Percentiles rank a stretch among this genome's conserved stretches.
phyloP scores from a whole-genome alignment of 805 yeast species.

The Zygotorulaspora chibaensis region DNA sequence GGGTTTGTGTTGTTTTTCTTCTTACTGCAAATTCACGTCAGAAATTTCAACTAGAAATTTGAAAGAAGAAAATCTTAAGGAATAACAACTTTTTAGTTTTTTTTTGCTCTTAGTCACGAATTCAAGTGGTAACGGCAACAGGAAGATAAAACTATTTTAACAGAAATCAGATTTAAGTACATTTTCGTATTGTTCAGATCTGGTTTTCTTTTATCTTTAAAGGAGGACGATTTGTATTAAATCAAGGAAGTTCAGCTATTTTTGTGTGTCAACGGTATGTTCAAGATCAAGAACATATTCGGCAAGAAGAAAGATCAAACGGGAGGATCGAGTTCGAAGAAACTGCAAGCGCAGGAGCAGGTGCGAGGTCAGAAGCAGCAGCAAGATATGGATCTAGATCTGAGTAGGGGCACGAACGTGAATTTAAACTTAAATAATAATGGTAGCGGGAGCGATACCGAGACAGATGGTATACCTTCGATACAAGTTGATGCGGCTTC shows the following conservation, averaged over 20 bases:
- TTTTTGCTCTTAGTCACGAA: not conserved
- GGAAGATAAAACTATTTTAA: not conserved
- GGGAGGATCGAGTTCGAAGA: slow-evolving; percentile 2
- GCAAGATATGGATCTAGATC: not conserved
- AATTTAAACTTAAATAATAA: not conserved
- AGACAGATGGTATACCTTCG: not conserved
- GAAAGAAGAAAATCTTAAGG: not conserved
- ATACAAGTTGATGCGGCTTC: not conserved
- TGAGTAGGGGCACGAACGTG: not conserved
- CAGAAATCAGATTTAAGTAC: not conserved
- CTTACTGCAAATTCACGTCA: not conserved
- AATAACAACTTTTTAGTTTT: not conserved
- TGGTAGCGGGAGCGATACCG: not conserved
- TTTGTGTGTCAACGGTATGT: slow-evolving; percentile 4
- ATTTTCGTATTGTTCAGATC: not conserved
- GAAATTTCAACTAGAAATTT: not conserved
- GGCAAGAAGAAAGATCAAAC: slow-evolving; percentile 17
- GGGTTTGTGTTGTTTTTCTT: not conserved
- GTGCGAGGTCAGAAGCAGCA: not conserved
- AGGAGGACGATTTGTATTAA: not conserved
- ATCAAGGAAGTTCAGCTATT: not conserved
- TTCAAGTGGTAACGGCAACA: not conserved
- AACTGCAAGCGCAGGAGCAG: not conserved
- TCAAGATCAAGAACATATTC: slow-evolving; percentile 18
- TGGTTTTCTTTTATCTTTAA: not conserved